These are phyloP conservation scores for Vitis amurensis DNA, from an alignment of 164 flowering plant genomes.

Conservation along the genomic window DNA sequence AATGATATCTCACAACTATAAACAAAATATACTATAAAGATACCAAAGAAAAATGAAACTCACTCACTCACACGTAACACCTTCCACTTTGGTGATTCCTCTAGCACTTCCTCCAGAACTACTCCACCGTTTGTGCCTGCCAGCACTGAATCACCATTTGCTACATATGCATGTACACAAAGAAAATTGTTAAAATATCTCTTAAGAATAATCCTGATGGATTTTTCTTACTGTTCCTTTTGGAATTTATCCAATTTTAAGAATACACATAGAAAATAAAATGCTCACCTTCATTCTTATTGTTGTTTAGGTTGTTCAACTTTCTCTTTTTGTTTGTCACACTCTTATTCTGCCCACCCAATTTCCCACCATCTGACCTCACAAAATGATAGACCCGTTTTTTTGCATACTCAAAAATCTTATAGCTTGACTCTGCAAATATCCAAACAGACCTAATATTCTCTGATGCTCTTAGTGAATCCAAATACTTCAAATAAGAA, in stretches of 20 bases:
- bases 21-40: not conserved
- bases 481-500: constrained; percentile 91
- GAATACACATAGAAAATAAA: constrained; percentile 2
- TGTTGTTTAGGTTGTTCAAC: constrained; percentile 24
- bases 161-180: constrained; percentile 17
- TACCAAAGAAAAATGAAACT: constrained; percentile 36
- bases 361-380: constrained; percentile 48
- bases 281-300: constrained; percentile 45
- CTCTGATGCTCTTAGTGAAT: constrained; percentile 92
- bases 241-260: too few species aligned
- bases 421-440: constrained; percentile 92
- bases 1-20: not conserved
- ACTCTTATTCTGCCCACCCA: constrained; percentile 33
- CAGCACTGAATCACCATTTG: constrained; percentile 31
- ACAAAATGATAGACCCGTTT: constrained; percentile 79
- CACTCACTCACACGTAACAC: constrained; percentile 98
- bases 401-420: constrained; percentile 95
- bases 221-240: too few species aligned
- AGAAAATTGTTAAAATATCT: not conserved
- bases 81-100: constrained; percentile 98
- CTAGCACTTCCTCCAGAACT: constrained; percentile 74
- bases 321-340: constrained; percentile 61
- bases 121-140: constrained; percentile 30
- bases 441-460: constrained; percentile 96
- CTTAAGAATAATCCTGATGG: too few species aligned